Evolutionary conservation across 1,139 yeast species (phyloP), one percentile per base, ranked within the genome.

Genomic region (Debaryomyces udenii): DNA sequence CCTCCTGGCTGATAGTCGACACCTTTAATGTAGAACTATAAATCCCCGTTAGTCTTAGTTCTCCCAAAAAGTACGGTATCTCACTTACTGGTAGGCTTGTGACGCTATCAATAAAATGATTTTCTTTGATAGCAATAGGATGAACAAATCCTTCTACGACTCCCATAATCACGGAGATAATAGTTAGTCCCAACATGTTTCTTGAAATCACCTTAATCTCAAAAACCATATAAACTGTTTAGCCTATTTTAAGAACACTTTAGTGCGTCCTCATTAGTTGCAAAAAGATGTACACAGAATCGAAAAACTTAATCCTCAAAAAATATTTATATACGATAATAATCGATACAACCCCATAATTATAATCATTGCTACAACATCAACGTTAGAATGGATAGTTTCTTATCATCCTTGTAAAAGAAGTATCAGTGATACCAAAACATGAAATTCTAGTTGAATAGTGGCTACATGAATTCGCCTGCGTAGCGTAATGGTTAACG

Each of bases 1-100:
- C 96, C 96, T 17, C 95, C 95, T 0, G 96, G 96, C 59, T 88
- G 96, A 57, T 89, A 89, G 57, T 88, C 96, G 9, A 74, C 74
- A 24, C 96, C 96, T 57, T 78, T 82, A 4, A 51, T 51, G 24
- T 38, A 47, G 57, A 93, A 93, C 86, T 83, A 44, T 27, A 14
- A 20, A 29, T 17, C 16, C 22, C 24, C 9, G 34, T 38, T 27
- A 11, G 46, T 48, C 39, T 42, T 44, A 39, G 38, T 10, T 14
- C 23, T 9, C 14, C 6, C 13, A 18, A 31, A 9, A 7, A 28
- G 32, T 18, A 7, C 9, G 10, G 28, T 35, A 4, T 27, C 18
- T 16, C 26, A 68, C 84, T 36, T 75, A 82, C 89, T 2, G 94
- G 93, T 47, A 82, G 81, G 31, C 78, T 71, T 1, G 96, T 86